A percentile compares a stretch with the other conserved stretches of the same genome.
These are phyloP conservation scores for Irineochytrium annulatum DNA, from an alignment of 192 early-diverging fungal species.

Conservation along the genomic window DNA sequence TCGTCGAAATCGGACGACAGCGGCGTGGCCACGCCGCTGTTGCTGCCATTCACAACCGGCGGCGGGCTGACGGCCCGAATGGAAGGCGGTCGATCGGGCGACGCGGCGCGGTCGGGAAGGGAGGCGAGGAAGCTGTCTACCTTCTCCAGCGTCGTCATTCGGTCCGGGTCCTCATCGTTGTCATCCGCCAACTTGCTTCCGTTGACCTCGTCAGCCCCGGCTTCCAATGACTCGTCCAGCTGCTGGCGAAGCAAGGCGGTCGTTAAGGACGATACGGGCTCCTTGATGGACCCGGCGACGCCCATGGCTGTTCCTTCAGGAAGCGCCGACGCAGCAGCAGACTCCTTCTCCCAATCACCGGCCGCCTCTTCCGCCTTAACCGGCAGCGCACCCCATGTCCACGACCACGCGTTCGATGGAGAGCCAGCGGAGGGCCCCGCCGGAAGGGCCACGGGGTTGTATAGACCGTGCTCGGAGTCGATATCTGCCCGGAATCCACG, in stretches of 20 bases:
- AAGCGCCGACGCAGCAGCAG: no score
- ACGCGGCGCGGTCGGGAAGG: slow-evolving; percentile 21
- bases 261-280: no score
- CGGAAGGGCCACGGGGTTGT: slow-evolving; percentile 3
- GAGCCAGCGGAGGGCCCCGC: slow-evolving; percentile 14
- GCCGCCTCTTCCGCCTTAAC: slow-evolving; percentile 36
- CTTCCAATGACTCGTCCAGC: no score
- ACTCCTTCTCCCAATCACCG: not conserved
- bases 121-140: slow-evolving; percentile 43
- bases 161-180: no score
- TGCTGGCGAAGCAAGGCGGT: no score
- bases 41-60: slow-evolving; percentile 14
- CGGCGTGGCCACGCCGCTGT: not conserved
- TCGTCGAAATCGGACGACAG: not conserved
- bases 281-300: no score
- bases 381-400: slow-evolving; percentile 72
- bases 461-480: not conserved
- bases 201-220: no score
- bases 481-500: slow-evolving; percentile 1
- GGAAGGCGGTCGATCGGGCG: slow-evolving; percentile 21
- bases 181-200: no score
- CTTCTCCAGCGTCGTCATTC: no score
- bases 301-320: no score
- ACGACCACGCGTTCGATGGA: slow-evolving; percentile 54
- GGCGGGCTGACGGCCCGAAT: slow-evolving; percentile 6